Percentiles rank a stretch among this genome's conserved stretches.
These are phyloP conservation scores for Beauveria bassiana DNA, from an alignment of 2,329 filamentous ascomycete genomes.

Conservation along the genomic window DNA sequence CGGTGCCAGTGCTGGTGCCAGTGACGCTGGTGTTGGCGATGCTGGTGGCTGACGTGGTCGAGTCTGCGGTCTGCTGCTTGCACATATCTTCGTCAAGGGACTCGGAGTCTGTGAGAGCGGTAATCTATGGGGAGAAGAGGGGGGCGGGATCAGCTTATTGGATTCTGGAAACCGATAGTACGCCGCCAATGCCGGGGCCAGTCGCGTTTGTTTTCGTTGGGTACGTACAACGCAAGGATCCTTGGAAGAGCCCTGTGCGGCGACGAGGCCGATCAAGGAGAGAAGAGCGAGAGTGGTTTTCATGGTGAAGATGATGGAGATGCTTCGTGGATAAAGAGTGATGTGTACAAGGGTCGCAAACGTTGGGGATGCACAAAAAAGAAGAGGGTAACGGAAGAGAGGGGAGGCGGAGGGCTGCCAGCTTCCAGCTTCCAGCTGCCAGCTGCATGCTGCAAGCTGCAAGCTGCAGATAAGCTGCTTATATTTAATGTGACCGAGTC, in stretches of 20 bases:
- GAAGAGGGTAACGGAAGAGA: no score
- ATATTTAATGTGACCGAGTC: no score
- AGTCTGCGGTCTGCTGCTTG: background rate
- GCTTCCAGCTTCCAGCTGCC: no score
- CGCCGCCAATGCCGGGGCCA: background rate
- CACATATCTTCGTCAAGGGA: background rate
- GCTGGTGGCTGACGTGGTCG: background rate
- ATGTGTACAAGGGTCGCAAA: background rate
- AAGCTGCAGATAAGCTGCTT: no score
- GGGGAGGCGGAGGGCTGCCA: no score
- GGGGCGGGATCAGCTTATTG: background rate
- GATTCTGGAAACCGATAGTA: background rate
- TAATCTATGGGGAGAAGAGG: background rate
- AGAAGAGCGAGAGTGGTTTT: background rate
- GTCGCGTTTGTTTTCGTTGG: background rate
- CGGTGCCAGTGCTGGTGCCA: background rate
- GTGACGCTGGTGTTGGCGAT: background rate
- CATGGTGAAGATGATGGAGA: background rate
- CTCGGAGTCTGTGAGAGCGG: background rate
- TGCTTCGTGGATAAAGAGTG: background rate
- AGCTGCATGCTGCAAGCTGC: no score
- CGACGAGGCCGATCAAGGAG: background rate
- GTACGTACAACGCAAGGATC: background rate
- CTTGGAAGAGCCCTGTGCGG: background rate
- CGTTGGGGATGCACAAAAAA: no score